Conservation (phyloP, 2,329 filamentous ascomycete species). For the Trichoderma oligosporum region DNA sequence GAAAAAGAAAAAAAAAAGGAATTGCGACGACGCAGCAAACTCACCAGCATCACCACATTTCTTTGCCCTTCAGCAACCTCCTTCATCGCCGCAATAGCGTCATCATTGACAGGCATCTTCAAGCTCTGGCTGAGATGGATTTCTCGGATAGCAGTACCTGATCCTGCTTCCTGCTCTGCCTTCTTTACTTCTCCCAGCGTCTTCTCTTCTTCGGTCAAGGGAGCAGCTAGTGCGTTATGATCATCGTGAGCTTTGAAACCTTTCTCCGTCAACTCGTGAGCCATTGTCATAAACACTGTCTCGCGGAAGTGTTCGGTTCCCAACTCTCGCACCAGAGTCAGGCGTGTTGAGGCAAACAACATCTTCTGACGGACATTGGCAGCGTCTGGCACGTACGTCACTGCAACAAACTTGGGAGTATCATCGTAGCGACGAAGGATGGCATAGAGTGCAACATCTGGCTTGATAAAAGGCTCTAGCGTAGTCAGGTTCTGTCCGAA, state of each 20-base stretch:
- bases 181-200: conserved; percentile 68
- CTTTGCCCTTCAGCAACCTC: conserved; percentile 51
- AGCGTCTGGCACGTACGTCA: conserved; percentile 75
- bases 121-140: conserved; percentile 57
- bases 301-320: conserved; percentile 76
- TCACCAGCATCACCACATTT: conserved; percentile 62
- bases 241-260: conserved; percentile 72
- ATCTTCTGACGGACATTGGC: conserved; percentile 82
- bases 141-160: conserved; percentile 59
- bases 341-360: conserved; percentile 74
- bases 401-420: conserved; percentile 58
- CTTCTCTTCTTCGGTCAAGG: conserved; percentile 75
- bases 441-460: conserved; percentile 67
- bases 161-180: conserved; percentile 69
- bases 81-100: conserved; percentile 61
- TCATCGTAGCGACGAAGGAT: conserved; percentile 65
- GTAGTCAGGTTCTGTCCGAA: conserved; percentile 63
- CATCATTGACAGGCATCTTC: conserved; percentile 57
- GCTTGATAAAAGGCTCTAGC: conserved; percentile 60
- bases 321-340: conserved; percentile 72
- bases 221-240: conserved; percentile 61
- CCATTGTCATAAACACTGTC: conserved; percentile 67
- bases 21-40: conserved; percentile 28
- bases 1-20: not conserved
- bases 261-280: conserved; percentile 62